A percentile compares a stretch with the other conserved stretches of the same genome.
Evolutionary conservation across 2,329 filamentous ascomycete genomes (phyloP).

Genomic region (Tolypocladium inflatum): DNA sequence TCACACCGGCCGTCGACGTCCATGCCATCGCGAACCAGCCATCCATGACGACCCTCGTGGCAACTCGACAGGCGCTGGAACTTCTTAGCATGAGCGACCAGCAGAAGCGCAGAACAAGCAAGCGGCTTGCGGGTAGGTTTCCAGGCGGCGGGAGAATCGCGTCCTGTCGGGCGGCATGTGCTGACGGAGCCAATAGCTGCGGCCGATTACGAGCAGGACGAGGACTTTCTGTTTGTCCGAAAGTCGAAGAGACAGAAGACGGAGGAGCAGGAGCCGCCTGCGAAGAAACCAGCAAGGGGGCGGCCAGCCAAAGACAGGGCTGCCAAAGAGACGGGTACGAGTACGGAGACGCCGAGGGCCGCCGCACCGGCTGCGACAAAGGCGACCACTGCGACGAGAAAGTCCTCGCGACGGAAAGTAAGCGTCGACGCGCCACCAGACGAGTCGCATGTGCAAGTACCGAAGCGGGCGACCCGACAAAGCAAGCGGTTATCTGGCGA

Average conservation of each 20-base stretch:
- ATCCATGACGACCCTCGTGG: slow-evolving; percentile 65
- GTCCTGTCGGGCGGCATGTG: not conserved
- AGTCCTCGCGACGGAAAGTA: slow-evolving; percentile 28
- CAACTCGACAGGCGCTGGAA: slow-evolving; percentile 54
- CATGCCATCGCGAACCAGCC: slow-evolving; percentile 22
- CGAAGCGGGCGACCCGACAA: slow-evolving; percentile 32
- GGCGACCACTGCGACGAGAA: slow-evolving; percentile 15
- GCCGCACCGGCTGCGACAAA: slow-evolving; percentile 5
- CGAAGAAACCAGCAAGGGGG: slow-evolving; percentile 30
- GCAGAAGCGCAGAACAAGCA: slow-evolving; percentile 52
- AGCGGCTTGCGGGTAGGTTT: slow-evolving; percentile 52
- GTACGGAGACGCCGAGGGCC: not conserved
- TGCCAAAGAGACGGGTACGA: slow-evolving; percentile 5
- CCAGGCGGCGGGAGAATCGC: not conserved
- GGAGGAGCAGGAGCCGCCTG: slow-evolving; percentile 30
- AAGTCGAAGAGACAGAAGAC: slow-evolving; percentile 57
- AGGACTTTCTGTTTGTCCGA: slow-evolving; percentile 67
- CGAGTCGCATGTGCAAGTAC: slow-evolving; percentile 23
- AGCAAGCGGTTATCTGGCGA: slow-evolving; percentile 35
- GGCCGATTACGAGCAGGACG: slow-evolving; percentile 58
- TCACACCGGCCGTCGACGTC: not conserved
- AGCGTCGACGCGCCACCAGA: slow-evolving; percentile 28
- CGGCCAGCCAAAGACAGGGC: slow-evolving; percentile 20
- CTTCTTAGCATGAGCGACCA: slow-evolving; percentile 61
- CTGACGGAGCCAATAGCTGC: slow-evolving; percentile 20